Evolutionary conservation across 2,329 filamentous ascomycete species (phyloP), one percentile per base, ranked within the genome.

Genomic region (Dactylellina drechsleri): DNA sequence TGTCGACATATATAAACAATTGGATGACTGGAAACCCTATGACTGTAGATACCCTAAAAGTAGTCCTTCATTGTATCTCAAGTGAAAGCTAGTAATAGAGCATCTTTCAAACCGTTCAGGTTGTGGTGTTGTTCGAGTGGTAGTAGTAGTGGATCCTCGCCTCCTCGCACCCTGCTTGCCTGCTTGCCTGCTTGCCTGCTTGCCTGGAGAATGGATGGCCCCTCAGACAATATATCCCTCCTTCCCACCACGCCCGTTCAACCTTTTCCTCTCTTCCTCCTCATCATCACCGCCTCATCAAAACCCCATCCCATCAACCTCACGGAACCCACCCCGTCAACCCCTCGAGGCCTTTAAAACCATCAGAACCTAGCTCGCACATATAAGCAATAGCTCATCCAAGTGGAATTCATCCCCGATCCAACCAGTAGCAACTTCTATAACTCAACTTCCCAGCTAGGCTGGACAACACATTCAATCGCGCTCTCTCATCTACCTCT

Each of bases 191-290:
- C 71, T 67, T 36, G 31, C 31, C 10, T 36, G 31, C 31, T 36
- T 36, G 31, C 31, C 10, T 65, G 64, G 71, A 75, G 71, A 75
- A 75, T 58, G 71, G 68, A 75, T 58, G 71, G 71, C 71, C 71
- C 71, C 71, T 68, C 71, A 75, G 71, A 68, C 64, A 36, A 68
- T 75, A 75, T 75, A 75, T 75, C 71, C 71, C 71, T 75, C 71
- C 71, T 64, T 75, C 71, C 71, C 68, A 66, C 71, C 71, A 64
- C 67, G 62, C 70, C 67, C 71, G 56, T 56, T 65, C 71, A 75
- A 75, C 71, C 71, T 75, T 75, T 64, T 53, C 59, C 52, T 65
- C 59, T 60, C 71, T 75, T 68, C 71, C 59, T 67, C 68, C 50
- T 54, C 71, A 65, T 75, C 71, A 68, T 60, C 71, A 75, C 71